Percentiles rank a stretch among this genome's conserved stretches.
Conservation (phyloP, 768 basidiomycete species). For the Phlebiopsis gigantea region DNA sequence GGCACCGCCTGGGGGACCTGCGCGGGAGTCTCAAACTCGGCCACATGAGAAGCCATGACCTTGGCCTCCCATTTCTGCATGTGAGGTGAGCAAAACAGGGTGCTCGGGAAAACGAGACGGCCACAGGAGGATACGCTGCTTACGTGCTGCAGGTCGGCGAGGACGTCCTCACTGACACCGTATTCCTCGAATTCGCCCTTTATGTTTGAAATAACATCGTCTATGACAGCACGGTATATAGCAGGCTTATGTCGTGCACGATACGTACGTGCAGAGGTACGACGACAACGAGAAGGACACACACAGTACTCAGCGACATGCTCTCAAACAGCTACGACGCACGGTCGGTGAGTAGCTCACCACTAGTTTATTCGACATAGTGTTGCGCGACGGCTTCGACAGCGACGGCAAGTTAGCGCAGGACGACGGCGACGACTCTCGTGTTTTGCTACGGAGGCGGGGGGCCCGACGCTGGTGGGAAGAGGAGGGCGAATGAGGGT, state of each 20-base stretch:
- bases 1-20: conserved; percentile 40
- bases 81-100: conserved; percentile 13
- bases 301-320: conserved; percentile 14
- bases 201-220: conserved; percentile 87
- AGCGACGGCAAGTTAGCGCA: conserved; percentile 14
- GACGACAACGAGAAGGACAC: conserved; percentile 24
- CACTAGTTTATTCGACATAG: conserved; percentile 98
- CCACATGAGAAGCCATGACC: conserved; percentile 89
- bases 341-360: conserved; percentile 77
- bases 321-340: conserved; percentile 45
- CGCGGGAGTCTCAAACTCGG: conserved; percentile 74
- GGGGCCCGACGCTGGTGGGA: conserved; percentile 30
- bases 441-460: conserved; percentile 22
- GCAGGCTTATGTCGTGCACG: conserved; percentile 60
- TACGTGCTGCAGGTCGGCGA: conserved; percentile 85
- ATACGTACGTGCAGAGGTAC: conserved; percentile 14
- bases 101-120: conserved; percentile 4
- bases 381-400: conserved; percentile 26
- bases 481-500: conserved; percentile 23
- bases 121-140: conserved; percentile 30
- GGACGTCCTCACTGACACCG: conserved; percentile 84
- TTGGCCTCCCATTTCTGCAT: conserved; percentile 94
- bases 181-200: conserved; percentile 96
- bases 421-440: conserved; percentile 11
- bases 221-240: conserved; percentile 92